Conservation (phyloP, 768 basidiomycete genomes). For the Tylopilus felleus region DNA sequence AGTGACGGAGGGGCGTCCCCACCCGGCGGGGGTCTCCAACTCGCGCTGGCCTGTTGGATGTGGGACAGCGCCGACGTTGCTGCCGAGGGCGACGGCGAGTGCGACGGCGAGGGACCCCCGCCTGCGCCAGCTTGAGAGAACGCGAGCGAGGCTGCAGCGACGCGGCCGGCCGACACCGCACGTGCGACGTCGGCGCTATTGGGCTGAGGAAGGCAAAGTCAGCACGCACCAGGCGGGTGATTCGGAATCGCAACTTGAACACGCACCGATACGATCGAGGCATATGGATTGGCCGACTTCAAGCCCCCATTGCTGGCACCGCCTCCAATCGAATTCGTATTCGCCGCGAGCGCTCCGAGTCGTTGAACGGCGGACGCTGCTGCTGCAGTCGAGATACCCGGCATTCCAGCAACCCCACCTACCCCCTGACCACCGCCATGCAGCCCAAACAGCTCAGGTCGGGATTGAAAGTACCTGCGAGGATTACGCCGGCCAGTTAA, state of each 20-base stretch:
- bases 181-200: constrained; percentile 38
- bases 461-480: constrained; percentile 69
- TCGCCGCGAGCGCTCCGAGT: constrained; percentile 41
- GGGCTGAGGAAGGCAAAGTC: neutral
- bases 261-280: constrained; percentile 30
- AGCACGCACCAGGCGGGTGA: neutral
- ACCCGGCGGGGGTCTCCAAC: neutral
- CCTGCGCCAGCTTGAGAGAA: constrained; percentile 32
- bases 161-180: constrained; percentile 42
- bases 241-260: neutral
- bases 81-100: neutral
- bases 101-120: neutral
- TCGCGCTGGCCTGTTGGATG: neutral
- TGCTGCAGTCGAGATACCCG: constrained; percentile 22
- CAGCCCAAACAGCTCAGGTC: constrained; percentile 58
- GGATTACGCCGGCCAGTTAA: neutral
- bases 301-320: neutral
- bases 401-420: constrained; percentile 17
- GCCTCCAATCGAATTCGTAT: constrained; percentile 21
- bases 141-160: constrained; percentile 54
- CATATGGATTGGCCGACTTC: constrained; percentile 35
- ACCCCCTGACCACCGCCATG: constrained; percentile 17
- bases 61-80: neutral
- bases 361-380: constrained; percentile 44
- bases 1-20: neutral